phyloP scores from a whole-genome alignment of 2,329 filamentous ascomycete genomes.

The Leptographium flavum region DNA sequence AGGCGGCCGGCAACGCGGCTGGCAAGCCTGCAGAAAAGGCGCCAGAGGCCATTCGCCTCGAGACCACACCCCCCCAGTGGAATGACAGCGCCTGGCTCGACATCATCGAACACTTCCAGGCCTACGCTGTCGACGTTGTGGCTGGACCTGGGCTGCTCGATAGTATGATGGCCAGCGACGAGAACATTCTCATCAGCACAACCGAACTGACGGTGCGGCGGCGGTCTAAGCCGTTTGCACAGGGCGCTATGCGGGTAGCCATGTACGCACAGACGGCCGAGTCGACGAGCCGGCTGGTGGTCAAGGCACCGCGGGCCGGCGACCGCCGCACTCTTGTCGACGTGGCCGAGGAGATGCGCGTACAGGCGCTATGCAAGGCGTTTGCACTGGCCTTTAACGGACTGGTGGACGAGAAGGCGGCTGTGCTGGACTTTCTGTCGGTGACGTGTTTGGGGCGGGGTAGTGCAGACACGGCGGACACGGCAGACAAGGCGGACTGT shows the following conservation, averaged over 20 bases:
- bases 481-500: no score
- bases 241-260: slow-evolving; percentile 20
- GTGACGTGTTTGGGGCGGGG: slow-evolving; percentile 16
- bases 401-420: slow-evolving; percentile 12
- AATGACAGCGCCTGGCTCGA: slow-evolving; percentile 16
- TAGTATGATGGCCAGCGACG: slow-evolving; percentile 21
- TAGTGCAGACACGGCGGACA: background rate
- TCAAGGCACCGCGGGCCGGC: slow-evolving; percentile 19
- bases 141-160: slow-evolving; percentile 16
- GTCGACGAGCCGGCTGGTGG: slow-evolving; percentile 18
- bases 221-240: slow-evolving; percentile 18
- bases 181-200: slow-evolving; percentile 20
- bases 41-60: slow-evolving; percentile 11
- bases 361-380: slow-evolving; percentile 23
- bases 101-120: slow-evolving; percentile 15
- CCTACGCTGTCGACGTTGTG: slow-evolving; percentile 18
- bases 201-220: slow-evolving; percentile 19
- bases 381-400: slow-evolving; percentile 27
- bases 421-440: slow-evolving; percentile 20
- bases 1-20: background rate
- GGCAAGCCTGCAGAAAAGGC: background rate
- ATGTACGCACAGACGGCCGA: slow-evolving; percentile 19
- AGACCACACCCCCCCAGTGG: slow-evolving; percentile 15
- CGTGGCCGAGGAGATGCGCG: slow-evolving; percentile 23
- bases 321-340: slow-evolving; percentile 16